Evolutionary conservation across 371 early-diverging fungal species (phyloP).

Genomic region (Fennellomyces sp.): DNA sequence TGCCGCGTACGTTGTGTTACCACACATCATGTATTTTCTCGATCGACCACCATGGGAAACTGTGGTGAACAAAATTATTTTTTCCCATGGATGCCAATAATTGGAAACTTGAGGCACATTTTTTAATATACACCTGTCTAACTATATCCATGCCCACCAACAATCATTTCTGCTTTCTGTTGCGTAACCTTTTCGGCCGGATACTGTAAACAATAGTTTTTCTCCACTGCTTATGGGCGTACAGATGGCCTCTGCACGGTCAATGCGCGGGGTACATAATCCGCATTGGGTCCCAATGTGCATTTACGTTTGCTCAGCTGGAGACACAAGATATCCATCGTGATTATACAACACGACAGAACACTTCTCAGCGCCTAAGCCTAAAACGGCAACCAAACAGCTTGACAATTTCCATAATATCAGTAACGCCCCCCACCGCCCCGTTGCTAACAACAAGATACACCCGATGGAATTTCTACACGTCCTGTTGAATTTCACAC

Average conservation of each 20-base stretch:
- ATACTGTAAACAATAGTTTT: neutral
- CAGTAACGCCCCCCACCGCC: neutral
- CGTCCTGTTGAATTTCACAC: neutral
- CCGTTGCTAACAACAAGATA: neutral
- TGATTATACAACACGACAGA: neutral
- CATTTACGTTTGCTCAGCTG: neutral
- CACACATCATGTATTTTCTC: neutral
- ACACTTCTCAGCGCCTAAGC: neutral
- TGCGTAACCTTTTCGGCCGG: neutral
- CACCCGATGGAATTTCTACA: neutral
- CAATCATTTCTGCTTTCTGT: neutral
- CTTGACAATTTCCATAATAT: neutral
- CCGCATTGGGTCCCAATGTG: neutral
- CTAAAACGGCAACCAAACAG: neutral
- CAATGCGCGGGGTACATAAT: slow-evolving; percentile 2
- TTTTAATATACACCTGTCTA: neutral
- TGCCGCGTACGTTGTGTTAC: neutral
- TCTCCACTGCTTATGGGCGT: no score
- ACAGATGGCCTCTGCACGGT: neutral
- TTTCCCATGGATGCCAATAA: neutral
- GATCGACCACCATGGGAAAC: neutral
- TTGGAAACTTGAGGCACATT: neutral
- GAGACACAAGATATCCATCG: neutral
- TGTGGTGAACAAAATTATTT: neutral
- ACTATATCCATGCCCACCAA: neutral